phyloP scores from a whole-genome alignment of 1,139 yeast species.

The Yamadazyma kanchanaburiensis region DNA sequence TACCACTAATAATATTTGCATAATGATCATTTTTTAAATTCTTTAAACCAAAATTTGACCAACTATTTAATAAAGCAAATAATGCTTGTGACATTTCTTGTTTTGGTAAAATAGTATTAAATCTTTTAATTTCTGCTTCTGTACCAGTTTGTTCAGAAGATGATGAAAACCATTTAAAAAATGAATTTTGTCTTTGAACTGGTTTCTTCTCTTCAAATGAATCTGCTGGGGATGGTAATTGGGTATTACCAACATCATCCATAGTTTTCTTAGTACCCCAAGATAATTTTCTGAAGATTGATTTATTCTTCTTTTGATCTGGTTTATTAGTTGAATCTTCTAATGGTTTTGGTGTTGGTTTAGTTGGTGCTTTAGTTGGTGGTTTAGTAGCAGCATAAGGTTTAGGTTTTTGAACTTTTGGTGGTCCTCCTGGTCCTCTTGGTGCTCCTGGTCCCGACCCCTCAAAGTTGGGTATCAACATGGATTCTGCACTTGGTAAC shows the following conservation, averaged over 20 bases:
- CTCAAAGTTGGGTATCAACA: slow-evolving; percentile 32
- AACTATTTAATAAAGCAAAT: slow-evolving; percentile 57
- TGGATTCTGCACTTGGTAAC: slow-evolving; percentile 36
- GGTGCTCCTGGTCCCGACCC: slow-evolving; percentile 2
- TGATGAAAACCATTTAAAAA: slow-evolving; percentile 45
- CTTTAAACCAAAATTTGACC: slow-evolving; percentile 71
- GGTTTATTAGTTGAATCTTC: slow-evolving; percentile 21
- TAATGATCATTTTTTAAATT: slow-evolving; percentile 48
- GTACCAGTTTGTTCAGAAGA: slow-evolving; percentile 14
- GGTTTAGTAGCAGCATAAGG: slow-evolving; percentile 30
- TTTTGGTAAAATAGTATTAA: slow-evolving; percentile 44
- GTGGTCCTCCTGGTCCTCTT: slow-evolving; percentile 2
- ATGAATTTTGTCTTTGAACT: slow-evolving; percentile 23
- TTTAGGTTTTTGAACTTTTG: slow-evolving; percentile 11
- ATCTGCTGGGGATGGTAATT: slow-evolving; percentile 40
- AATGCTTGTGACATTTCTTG: slow-evolving; percentile 65
- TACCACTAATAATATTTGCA: slow-evolving; percentile 50
- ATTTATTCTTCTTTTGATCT: slow-evolving; percentile 37
- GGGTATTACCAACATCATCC: slow-evolving; percentile 19
- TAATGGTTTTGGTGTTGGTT: slow-evolving; percentile 12
- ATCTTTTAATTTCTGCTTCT: slow-evolving; percentile 32
- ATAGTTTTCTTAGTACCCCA: slow-evolving; percentile 46
- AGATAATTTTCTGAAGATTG: slow-evolving; percentile 65
- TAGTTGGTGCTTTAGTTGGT: slow-evolving; percentile 14
- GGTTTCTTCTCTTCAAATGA: slow-evolving; percentile 32